phyloP scores from a whole-genome alignment of 805 yeast genomes.

The Wickerhamiella galacta region DNA sequence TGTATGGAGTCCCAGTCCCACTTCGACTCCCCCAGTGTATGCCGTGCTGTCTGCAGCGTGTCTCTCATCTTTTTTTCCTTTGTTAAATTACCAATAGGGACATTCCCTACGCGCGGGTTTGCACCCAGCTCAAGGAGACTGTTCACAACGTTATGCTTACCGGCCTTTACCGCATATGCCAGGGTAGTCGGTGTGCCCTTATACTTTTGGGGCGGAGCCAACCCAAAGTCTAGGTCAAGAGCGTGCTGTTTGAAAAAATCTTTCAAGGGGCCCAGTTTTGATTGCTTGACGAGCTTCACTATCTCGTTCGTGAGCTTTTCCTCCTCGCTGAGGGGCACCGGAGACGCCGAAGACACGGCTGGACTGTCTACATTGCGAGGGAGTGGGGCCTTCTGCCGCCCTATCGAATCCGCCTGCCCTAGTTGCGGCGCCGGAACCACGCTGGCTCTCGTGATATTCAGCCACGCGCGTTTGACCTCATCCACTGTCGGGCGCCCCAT shows the following conservation, averaged over 20 bases:
- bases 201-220: constrained; percentile 41
- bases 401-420: constrained; percentile 17
- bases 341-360: constrained; percentile 10
- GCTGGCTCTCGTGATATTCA: constrained; percentile 45
- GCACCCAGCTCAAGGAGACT: constrained; percentile 48
- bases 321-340: constrained; percentile 9
- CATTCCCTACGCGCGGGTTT: constrained; percentile 46
- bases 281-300: constrained; percentile 43
- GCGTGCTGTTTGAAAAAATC: constrained; percentile 43
- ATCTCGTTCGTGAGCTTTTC: constrained; percentile 35
- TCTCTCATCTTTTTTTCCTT: constrained; percentile 23
- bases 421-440: constrained; percentile 39
- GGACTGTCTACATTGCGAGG: constrained; percentile 5
- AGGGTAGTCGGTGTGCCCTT: constrained; percentile 51
- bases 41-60: constrained; percentile 54
- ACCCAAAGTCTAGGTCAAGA: constrained; percentile 32
- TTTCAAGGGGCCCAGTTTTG: constrained; percentile 59
- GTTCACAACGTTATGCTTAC: constrained; percentile 49
- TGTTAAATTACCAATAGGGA: constrained; percentile 51
- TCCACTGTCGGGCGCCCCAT: constrained; percentile 72
- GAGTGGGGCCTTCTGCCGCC: constrained; percentile 11
- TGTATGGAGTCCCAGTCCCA: constrained; percentile 56
- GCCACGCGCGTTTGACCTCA: constrained; percentile 77
- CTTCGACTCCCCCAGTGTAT: constrained; percentile 46
- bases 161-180: constrained; percentile 60